phyloP scores from a whole-genome alignment of 78 protist genomes.

The Andalucia godoyi region DNA sequence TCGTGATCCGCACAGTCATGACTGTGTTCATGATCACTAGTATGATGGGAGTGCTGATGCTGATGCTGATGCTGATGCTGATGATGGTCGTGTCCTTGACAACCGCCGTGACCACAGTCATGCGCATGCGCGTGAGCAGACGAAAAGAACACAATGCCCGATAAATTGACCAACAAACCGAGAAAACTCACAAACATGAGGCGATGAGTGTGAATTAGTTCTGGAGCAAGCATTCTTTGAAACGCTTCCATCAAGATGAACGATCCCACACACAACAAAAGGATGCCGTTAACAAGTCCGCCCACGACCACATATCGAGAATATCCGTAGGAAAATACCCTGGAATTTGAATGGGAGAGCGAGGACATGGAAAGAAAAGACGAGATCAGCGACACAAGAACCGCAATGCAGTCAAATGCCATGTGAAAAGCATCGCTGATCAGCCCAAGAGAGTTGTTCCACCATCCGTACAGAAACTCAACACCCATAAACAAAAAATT shows the following conservation, averaged over 20 bases:
- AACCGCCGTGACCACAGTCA: too few species aligned
- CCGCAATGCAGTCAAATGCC: slow-evolving; percentile 82
- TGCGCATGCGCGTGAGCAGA: too few species aligned
- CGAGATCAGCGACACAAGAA: slow-evolving; percentile 73
- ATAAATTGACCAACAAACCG: slow-evolving; percentile 82
- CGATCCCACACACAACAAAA: slow-evolving; percentile 32
- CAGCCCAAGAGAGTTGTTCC: slow-evolving; percentile 80
- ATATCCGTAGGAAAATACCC: slow-evolving; percentile 63
- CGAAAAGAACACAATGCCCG: slow-evolving; percentile 77
- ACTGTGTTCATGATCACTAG: slow-evolving; percentile 28
- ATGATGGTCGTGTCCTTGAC: not conserved
- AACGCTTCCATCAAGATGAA: slow-evolving; percentile 65
- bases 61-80: too few species aligned
- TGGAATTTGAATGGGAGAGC: too few species aligned
- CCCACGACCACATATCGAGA: slow-evolving; percentile 69
- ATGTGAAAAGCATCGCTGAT: slow-evolving; percentile 91
- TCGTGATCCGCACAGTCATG: not conserved
- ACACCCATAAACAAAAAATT: slow-evolving; percentile 74
- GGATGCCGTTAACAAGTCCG: slow-evolving; percentile 82
- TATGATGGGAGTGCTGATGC: slow-evolving; percentile 35
- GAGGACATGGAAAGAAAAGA: slow-evolving; percentile 59
- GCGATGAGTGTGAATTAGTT: slow-evolving; percentile 54
- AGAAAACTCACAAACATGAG: slow-evolving; percentile 69
- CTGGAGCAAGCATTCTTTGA: slow-evolving; percentile 65
- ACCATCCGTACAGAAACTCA: slow-evolving; percentile 80